A percentile compares a stretch with the other conserved stretches of the same genome.
Conservation (phyloP, 305 asterid genomes). For the Caryopteris hybrid region DNA sequence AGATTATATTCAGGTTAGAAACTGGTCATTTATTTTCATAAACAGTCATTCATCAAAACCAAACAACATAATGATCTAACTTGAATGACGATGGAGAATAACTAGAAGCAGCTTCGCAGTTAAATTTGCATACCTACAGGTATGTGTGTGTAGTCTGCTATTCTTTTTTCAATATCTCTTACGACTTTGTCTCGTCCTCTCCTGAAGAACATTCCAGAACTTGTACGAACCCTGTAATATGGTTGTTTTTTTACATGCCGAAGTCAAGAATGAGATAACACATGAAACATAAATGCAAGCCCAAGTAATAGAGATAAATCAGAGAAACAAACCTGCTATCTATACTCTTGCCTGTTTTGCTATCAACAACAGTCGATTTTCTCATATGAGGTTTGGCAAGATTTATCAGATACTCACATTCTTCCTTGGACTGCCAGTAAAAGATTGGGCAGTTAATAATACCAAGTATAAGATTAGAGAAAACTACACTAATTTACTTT, state of each 20-base stretch:
- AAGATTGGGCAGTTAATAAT: too few relatives aligned
- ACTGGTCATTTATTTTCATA: too few relatives aligned
- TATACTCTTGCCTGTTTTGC: slow-evolving; percentile 72
- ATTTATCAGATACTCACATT: slow-evolving; percentile 69
- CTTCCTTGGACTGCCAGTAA: slow-evolving; percentile 79
- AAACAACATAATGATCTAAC: too few relatives aligned
- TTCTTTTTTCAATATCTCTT: slow-evolving; percentile 65
- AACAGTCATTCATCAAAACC: too few relatives aligned
- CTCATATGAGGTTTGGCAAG: slow-evolving; percentile 71
- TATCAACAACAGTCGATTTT: slow-evolving; percentile 78
- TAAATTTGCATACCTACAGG: slow-evolving; percentile 58
- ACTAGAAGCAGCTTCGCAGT: too few relatives aligned
- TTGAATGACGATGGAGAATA: too few relatives aligned
- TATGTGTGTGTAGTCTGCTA: slow-evolving; percentile 74
- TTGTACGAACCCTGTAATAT: slow-evolving; percentile 72
- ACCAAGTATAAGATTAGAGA: too few relatives aligned
- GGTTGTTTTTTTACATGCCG: too few relatives aligned
- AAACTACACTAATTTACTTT: too few relatives aligned
- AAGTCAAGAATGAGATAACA: too few relatives aligned
- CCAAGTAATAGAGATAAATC: slow-evolving; percentile 7
- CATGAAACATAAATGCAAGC: neutral
- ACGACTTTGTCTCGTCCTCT: slow-evolving; percentile 75
- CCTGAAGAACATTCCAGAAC: slow-evolving; percentile 76
- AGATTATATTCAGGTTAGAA: too few relatives aligned
- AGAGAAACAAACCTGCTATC: slow-evolving; percentile 62